phyloP scores from a whole-genome alignment of 345 rosid species.

The Odontarrhena argentea region DNA sequence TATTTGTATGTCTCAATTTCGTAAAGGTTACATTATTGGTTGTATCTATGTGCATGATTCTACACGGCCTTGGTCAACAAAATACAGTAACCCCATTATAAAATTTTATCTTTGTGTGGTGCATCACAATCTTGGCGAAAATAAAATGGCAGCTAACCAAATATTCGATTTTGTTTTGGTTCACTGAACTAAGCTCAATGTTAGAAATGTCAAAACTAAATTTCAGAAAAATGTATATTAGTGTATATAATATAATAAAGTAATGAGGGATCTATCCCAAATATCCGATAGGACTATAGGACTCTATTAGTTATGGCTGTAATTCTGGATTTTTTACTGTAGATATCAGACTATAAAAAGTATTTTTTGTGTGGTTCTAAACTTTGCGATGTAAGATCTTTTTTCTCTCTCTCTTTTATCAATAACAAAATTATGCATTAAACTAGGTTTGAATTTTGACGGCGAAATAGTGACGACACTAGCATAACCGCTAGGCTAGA shows the following conservation, averaged over 20 bases:
- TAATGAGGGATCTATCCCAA: not conserved
- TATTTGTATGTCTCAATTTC: not conserved
- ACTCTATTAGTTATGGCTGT: too few relatives aligned
- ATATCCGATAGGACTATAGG: too few relatives aligned
- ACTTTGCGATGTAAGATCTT: too few relatives aligned
- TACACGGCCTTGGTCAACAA: conserved; percentile 10
- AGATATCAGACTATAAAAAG: too few relatives aligned
- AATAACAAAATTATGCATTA: too few relatives aligned
- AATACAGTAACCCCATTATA: not conserved
- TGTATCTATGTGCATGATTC: not conserved
- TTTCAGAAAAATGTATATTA: not conserved
- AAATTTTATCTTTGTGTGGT: conserved; percentile 7
- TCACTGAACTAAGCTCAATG: conserved; percentile 24
- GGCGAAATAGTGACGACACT: too few relatives aligned
- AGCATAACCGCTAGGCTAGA: too few relatives aligned
- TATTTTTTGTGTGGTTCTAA: too few relatives aligned
- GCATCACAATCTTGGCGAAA: conserved; percentile 26
- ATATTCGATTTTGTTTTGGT: conserved; percentile 37
- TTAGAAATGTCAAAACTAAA: not conserved
- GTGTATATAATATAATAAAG: not conserved
- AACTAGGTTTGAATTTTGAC: too few relatives aligned
- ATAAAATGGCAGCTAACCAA: conserved; percentile 34
- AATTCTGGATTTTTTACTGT: too few relatives aligned
- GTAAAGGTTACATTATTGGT: conserved; percentile 10
- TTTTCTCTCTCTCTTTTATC: too few relatives aligned